A percentile compares a stretch with the other conserved stretches of the same genome.
Evolutionary conservation across 306 rosid species (phyloP).

Genomic region (Trichosanthes truncata): DNA sequence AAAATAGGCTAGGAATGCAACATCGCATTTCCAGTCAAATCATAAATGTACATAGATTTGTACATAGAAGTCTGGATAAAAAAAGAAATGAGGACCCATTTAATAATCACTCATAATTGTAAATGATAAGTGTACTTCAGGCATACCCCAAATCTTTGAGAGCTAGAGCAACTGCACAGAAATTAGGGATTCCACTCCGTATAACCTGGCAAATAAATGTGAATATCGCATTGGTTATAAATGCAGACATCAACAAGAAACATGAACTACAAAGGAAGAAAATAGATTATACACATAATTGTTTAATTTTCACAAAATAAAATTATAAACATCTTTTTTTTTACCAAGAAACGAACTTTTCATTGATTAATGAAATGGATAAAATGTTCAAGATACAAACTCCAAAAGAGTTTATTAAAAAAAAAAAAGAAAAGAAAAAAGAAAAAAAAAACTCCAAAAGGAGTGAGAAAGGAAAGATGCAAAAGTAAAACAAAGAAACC

Average conservation of each 20-base stretch:
- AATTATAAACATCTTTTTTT: not conserved
- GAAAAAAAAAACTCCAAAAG: too few relatives aligned
- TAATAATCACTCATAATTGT: not conserved
- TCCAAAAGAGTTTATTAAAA: too few relatives aligned
- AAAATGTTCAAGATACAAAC: not conserved
- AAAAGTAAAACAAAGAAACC: too few relatives aligned
- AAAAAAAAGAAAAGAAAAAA: too few relatives aligned
- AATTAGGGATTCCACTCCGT: constrained; percentile 91
- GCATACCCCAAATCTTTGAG: constrained; percentile 82
- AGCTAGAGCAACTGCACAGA: constrained; percentile 89
- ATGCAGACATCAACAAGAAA: constrained; percentile 2
- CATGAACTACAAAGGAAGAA: not conserved
- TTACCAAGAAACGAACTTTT: not conserved
- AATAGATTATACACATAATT: not conserved
- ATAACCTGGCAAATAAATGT: constrained; percentile 51
- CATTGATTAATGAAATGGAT: not conserved
- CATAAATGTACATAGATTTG: not conserved
- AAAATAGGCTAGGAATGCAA: not conserved
- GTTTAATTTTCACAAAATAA: not conserved
- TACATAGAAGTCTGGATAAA: not conserved
- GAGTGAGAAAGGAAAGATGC: too few relatives aligned
- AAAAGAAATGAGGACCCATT: not conserved
- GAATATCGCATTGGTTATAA: constrained; percentile 3
- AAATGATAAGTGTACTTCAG: not conserved
- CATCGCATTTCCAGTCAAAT: not conserved